A percentile compares a stretch with the other conserved stretches of the same genome.
Conservation (phyloP, 371 early-diverging fungal species). For the Haplosporangium sp. region DNA sequence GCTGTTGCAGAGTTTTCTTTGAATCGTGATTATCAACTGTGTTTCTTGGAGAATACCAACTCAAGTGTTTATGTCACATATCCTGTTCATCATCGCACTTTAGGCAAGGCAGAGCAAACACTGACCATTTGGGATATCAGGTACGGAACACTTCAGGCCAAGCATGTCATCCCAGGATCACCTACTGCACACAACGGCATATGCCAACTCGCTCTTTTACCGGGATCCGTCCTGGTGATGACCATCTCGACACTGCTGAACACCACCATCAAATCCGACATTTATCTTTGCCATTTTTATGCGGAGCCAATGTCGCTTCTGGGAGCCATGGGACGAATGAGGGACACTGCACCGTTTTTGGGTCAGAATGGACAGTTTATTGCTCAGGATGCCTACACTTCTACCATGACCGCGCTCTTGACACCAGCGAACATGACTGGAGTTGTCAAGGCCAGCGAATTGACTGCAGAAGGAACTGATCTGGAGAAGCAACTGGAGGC, state of each 20-base stretch:
- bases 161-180: conserved; percentile 40
- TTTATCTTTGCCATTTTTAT: conserved; percentile 69
- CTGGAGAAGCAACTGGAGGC: conserved; percentile 48
- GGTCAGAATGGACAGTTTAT: conserved; percentile 27
- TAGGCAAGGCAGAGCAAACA: conserved; percentile 62
- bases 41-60: not conserved
- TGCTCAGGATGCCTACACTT: conserved; percentile 37
- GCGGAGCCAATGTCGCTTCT: conserved; percentile 74
- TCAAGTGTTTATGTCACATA: not conserved
- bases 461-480: conserved; percentile 19
- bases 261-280: conserved; percentile 61
- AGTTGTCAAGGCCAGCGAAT: conserved; percentile 34
- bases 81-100: not conserved
- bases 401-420: conserved; percentile 35
- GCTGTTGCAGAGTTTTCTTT: not conserved
- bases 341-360: conserved; percentile 59
- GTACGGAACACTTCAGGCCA: conserved; percentile 76
- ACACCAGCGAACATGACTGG: conserved; percentile 14
- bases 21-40: not conserved
- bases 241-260: conserved; percentile 54
- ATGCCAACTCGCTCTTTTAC: conserved; percentile 55
- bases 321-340: conserved; percentile 75
- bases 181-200: conserved; percentile 33
- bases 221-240: conserved; percentile 47
- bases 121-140: conserved; percentile 79